These are phyloP conservation scores for Citrullus mucosospermus DNA, from an alignment of 306 rosid species.

Conservation along the genomic window DNA sequence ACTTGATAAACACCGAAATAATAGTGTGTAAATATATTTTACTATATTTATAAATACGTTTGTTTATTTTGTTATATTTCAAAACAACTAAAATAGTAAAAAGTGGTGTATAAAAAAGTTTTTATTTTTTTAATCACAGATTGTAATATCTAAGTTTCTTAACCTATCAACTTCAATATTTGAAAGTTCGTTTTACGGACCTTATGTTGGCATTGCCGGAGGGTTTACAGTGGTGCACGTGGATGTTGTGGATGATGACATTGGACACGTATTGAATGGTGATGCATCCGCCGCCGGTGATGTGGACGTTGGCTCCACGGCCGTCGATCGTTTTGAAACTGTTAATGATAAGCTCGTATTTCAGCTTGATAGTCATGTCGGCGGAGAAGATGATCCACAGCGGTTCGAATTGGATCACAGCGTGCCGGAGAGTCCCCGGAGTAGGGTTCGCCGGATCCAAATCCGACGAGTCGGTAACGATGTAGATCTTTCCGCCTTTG, in stretches of 20 bases:
- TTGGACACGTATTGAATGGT: conserved; percentile 50
- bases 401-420: conserved; percentile 57
- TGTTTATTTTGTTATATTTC: too few species aligned
- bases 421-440: conserved; percentile 67
- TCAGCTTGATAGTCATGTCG: conserved; percentile 41
- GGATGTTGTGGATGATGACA: conserved; percentile 51
- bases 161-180: neutral
- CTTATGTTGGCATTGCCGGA: conserved; percentile 49
- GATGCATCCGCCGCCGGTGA: conserved; percentile 62
- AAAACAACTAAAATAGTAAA: too few species aligned
- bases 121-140: too few species aligned
- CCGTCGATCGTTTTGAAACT: conserved; percentile 62
- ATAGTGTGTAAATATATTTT: too few species aligned
- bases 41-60: too few species aligned
- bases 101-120: too few species aligned
- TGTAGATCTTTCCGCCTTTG: conserved; percentile 56
- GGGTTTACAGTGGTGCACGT: conserved; percentile 53
- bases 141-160: too few species aligned
- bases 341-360: conserved; percentile 58
- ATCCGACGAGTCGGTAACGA: conserved; percentile 64
- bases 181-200: neutral
- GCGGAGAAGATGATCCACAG: conserved; percentile 51
- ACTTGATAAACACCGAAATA: too few species aligned
- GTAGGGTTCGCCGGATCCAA: conserved; percentile 33
- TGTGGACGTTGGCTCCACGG: conserved; percentile 39